Evolutionary conservation across 2,329 filamentous ascomycete species (phyloP).

Genomic region (Hypoxylon sp.): DNA sequence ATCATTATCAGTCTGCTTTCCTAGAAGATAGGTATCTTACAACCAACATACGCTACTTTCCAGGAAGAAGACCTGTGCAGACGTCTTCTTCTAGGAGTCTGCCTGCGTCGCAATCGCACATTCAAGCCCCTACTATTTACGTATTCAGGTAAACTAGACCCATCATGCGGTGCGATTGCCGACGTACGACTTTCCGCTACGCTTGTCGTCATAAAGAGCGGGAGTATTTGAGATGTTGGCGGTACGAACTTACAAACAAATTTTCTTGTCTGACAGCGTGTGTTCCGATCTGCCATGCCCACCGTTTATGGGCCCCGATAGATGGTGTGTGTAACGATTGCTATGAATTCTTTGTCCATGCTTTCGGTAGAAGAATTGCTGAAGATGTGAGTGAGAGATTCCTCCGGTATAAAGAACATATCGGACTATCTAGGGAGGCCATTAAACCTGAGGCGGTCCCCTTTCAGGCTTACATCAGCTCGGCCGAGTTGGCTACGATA

Average conservation of each 20-base stretch:
- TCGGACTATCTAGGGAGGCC: slow-evolving; percentile 32
- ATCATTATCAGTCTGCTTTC: neutral
- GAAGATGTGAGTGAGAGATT: slow-evolving; percentile 42
- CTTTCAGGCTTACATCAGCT: slow-evolving; percentile 35
- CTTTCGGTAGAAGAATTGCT: slow-evolving; percentile 40
- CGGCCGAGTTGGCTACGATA: slow-evolving; percentile 20
- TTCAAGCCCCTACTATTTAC: slow-evolving; percentile 1
- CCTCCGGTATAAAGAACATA: slow-evolving; percentile 47
- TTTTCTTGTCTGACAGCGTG: slow-evolving; percentile 31
- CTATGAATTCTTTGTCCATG: slow-evolving; percentile 36
- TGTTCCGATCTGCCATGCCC: slow-evolving; percentile 38
- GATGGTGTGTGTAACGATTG: slow-evolving; percentile 43
- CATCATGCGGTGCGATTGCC: slow-evolving; percentile 46
- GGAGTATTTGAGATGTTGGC: slow-evolving; percentile 38
- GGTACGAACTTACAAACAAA: slow-evolving; percentile 36
- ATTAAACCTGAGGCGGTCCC: slow-evolving; percentile 46
- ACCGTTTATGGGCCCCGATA: neutral
- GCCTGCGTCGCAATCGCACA: slow-evolving; percentile 19
- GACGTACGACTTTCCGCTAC: slow-evolving; percentile 40
- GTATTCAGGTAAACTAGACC: slow-evolving; percentile 8
- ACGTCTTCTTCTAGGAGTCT: slow-evolving; percentile 25
- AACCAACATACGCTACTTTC: slow-evolving; percentile 11
- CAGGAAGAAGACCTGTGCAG: slow-evolving; percentile 26
- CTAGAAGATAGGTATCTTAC: neutral
- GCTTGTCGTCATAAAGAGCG: slow-evolving; percentile 49